phyloP scores from a whole-genome alignment of 306 rosid species.

The Medicago ruthenica region DNA sequence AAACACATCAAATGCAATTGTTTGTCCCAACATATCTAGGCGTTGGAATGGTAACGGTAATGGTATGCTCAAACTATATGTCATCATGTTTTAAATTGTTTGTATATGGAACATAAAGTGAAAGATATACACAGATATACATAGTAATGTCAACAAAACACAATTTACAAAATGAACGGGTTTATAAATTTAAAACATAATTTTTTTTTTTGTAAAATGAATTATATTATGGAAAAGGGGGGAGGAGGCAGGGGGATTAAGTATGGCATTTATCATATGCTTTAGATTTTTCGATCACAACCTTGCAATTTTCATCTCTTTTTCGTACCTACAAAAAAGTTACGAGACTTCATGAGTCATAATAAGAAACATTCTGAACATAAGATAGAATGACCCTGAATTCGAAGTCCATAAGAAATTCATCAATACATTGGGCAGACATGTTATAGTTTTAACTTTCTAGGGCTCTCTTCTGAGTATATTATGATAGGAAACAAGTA shows the following conservation, averaged over 20 bases:
- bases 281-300: conserved; percentile 68
- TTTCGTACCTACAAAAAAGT: conserved; percentile 62
- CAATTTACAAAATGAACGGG: conserved; percentile 30
- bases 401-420: conserved; percentile 3
- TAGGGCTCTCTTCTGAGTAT: conserved; percentile 5
- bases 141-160: conserved; percentile 22
- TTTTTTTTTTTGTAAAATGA: background rate
- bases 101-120: conserved; percentile 27
- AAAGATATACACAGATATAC: conserved; percentile 1
- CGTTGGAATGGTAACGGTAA: background rate
- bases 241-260: conserved; percentile 12
- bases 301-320: conserved; percentile 60
- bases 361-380: conserved; percentile 29
- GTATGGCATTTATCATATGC: conserved; percentile 57
- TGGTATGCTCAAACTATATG: conserved; percentile 20
- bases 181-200: conserved; percentile 13
- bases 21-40: conserved; percentile 12
- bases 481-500: background rate
- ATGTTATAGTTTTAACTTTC: background rate
- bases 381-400: conserved; percentile 15
- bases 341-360: conserved; percentile 21
- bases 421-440: conserved; percentile 6
- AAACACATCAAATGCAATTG: background rate
- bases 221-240: background rate
- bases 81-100: conserved; percentile 4